Conservation (phyloP, 1,284 basidiomycete species). For the Stygiomarasmius scandens region DNA sequence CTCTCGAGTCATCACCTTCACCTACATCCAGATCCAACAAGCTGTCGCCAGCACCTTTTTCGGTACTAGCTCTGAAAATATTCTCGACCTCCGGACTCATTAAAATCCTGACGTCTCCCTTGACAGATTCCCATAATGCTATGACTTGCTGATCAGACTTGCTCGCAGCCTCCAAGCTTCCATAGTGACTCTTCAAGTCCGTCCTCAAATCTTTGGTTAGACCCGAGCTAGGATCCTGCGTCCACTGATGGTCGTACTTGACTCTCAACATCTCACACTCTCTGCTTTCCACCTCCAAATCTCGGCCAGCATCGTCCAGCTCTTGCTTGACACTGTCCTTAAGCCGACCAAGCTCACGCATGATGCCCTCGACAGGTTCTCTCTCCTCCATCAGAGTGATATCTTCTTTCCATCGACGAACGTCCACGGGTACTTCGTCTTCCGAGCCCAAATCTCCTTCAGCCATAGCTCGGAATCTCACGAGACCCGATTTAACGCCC, state of each 20-base stretch:
- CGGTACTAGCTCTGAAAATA: constrained; percentile 68
- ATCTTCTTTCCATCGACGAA: constrained; percentile 80
- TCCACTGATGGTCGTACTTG: constrained; percentile 87
- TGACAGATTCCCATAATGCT: constrained; percentile 75
- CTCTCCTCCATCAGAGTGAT: constrained; percentile 66
- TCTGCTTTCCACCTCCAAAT: constrained; percentile 77
- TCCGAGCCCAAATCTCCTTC: constrained; percentile 71
- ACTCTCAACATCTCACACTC: constrained; percentile 87
- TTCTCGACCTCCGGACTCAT: constrained; percentile 68
- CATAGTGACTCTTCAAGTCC: constrained; percentile 80
- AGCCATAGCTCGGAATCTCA: constrained; percentile 75
- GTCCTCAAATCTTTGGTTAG: constrained; percentile 74
- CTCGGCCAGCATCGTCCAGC: constrained; percentile 59
- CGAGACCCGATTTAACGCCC: constrained; percentile 79
- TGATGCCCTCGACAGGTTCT: constrained; percentile 65
- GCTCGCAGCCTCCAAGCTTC: constrained; percentile 77
- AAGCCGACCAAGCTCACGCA: constrained; percentile 65
- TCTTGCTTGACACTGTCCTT: constrained; percentile 65
- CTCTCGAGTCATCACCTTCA: constrained; percentile 66
- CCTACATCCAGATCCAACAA: constrained; percentile 75
- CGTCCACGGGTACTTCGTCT: constrained; percentile 74
- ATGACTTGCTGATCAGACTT: constrained; percentile 80
- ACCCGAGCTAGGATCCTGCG: constrained; percentile 83
- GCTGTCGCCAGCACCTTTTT: constrained; percentile 44
- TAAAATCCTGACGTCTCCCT: constrained; percentile 70